These are phyloP conservation scores for Stemphylium beticola DNA, from an alignment of 2,329 filamentous ascomycete species.

Conservation along the genomic window DNA sequence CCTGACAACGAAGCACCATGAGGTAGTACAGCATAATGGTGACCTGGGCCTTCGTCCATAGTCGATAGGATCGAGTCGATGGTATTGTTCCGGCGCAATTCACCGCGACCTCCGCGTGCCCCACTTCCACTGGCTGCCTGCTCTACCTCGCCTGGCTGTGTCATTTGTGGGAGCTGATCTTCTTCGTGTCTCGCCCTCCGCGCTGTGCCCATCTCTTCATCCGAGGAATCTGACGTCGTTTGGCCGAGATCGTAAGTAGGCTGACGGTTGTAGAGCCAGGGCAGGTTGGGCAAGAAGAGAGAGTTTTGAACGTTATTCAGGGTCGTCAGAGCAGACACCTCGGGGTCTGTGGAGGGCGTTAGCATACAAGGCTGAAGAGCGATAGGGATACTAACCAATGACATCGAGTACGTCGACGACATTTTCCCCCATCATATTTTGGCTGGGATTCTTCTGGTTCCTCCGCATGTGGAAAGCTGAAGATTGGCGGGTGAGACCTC, in stretches of 20 bases:
- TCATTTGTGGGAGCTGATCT: slow-evolving; percentile 27
- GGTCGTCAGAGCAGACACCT: slow-evolving; percentile 81
- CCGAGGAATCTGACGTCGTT: slow-evolving; percentile 42
- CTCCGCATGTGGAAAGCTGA: slow-evolving; percentile 39
- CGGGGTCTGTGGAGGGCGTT: slow-evolving; percentile 67
- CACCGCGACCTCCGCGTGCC: slow-evolving; percentile 15
- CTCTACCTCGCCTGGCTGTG: slow-evolving; percentile 22
- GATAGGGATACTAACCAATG: slow-evolving; percentile 60
- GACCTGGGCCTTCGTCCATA: slow-evolving; percentile 54
- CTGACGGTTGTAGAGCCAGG: slow-evolving; percentile 73
- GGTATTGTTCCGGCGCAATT: slow-evolving; percentile 29
- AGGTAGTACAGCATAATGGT: slow-evolving; percentile 79
- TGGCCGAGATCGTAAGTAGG: slow-evolving; percentile 77
- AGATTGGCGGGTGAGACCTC: slow-evolving; percentile 25
- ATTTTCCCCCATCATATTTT: slow-evolving; percentile 62
- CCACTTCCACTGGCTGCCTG: slow-evolving; percentile 6
- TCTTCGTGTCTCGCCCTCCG: slow-evolving; percentile 15
- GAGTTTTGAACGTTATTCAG: slow-evolving; percentile 94
- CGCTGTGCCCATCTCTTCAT: slow-evolving; percentile 32
- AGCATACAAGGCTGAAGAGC: slow-evolving; percentile 24
- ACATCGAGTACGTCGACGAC: slow-evolving; percentile 73
- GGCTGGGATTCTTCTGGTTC: slow-evolving; percentile 17
- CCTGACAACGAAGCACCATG: slow-evolving; percentile 74
- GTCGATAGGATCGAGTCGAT: slow-evolving; percentile 42
- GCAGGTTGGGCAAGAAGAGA: slow-evolving; percentile 81